Conservation (phyloP, 2,329 filamentous ascomycete species). For the Erysiphe pulchra region DNA sequence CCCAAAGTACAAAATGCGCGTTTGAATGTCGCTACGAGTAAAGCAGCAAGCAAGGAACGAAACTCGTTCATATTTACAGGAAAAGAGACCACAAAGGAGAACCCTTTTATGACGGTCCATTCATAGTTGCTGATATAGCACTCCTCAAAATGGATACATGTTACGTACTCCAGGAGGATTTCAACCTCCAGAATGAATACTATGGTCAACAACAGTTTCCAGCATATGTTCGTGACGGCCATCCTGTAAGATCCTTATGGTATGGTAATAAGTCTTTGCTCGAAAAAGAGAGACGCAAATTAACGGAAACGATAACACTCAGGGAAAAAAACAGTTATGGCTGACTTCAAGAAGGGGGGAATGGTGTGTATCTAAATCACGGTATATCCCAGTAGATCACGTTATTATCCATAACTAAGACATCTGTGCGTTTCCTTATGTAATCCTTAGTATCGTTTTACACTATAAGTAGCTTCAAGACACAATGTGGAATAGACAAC, state of each 20-base stretch:
- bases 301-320: neutral
- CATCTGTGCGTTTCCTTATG: neutral
- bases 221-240: neutral
- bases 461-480: no score
- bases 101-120: no score
- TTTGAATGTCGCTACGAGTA: neutral
- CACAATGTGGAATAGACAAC: neutral
- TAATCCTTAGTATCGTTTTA: neutral
- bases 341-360: neutral
- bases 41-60: neutral
- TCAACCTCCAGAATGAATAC: neutral
- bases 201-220: neutral
- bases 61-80: neutral
- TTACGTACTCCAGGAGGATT: neutral
- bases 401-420: neutral
- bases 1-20: neutral
- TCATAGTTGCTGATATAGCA: no score
- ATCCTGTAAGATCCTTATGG: neutral
- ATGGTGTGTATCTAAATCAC: neutral
- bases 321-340: neutral
- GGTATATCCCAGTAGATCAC: neutral
- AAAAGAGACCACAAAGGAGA: no score
- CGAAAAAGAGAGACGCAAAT: neutral
- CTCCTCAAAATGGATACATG: neutral
- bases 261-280: neutral